Evolutionary conservation across 2,329 filamentous ascomycete genomes (phyloP).

Genomic region (Diaporthe eres): DNA sequence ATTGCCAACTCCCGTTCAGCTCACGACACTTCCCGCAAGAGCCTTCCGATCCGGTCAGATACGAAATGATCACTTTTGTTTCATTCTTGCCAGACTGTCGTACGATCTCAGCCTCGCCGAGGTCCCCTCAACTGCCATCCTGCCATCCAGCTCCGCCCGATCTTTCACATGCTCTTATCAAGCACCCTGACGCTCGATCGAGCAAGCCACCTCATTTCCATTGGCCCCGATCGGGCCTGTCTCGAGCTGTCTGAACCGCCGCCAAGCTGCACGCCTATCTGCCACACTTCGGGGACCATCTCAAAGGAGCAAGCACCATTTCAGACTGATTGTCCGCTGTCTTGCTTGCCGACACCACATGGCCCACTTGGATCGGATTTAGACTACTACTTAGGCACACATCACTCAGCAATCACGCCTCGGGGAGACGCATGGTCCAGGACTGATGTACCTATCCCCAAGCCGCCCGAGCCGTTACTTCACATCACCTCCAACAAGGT

Average conservation of each 20-base stretch:
- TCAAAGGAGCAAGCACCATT: conserved; percentile 31
- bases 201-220: conserved; percentile 28
- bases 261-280: conserved; percentile 11
- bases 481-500: conserved; percentile 12
- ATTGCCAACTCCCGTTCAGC: conserved; percentile 9
- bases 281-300: conserved; percentile 16
- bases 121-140: not conserved
- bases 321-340: not conserved
- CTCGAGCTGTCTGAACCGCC: not conserved
- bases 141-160: not conserved
- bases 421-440: not conserved
- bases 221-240: conserved; percentile 26
- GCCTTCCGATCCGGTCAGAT: not conserved
- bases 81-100: conserved; percentile 21
- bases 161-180: conserved; percentile 24
- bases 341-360: not conserved
- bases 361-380: not conserved
- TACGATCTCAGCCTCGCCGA: conserved; percentile 28
- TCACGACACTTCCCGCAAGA: not conserved
- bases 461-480: conserved; percentile 14
- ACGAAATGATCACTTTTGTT: not conserved
- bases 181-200: not conserved
- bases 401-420: conserved; percentile 4
- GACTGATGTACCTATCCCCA: not conserved
- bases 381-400: conserved; percentile 2